Evolutionary conservation across 139 green algal genomes (phyloP), one percentile per base, ranked within the genome.

Genomic region (Micractinium sp.): DNA sequence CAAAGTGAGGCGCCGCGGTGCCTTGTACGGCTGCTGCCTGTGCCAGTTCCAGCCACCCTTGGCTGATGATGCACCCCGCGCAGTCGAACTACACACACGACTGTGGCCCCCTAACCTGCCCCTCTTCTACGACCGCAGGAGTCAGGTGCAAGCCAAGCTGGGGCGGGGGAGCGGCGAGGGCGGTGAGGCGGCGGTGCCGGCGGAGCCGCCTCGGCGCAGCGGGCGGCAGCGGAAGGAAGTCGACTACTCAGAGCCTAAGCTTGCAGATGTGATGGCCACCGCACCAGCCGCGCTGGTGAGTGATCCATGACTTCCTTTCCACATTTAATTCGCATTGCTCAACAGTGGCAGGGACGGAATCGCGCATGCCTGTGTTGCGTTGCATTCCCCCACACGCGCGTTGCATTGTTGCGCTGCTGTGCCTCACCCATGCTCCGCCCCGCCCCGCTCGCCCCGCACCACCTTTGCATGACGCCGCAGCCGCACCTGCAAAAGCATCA

Each of bases 151-250:
- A 22, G n/a, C n/a, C 47, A 56, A 56, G 47, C 5, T 16, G 47
- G 47, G 47, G 5, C 7, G 31, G 31, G 81, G 31, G 4, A 12
- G 81, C n/a, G n/a, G 38, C 39, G 20, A 20, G 25, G 39, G 23
- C 25, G 78, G 35, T 1, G 36, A 83, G 41, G 41, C 25, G 2
- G 41, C 41, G 12, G 27, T 13, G 27, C 39, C 60, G 0, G 53
- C 53, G 15, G 35, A 41, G 27, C 63, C 23, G 3, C 56, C 61
- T 23, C 38, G 85, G 31, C 67, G 85, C 56, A 89, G 75, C 60
- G 86, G 86, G 56, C 74, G 86, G 33, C 56, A 85, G 86, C 75
- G 86, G 18, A 16, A 12, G 1, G 76, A 85, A 38, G 86, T 85
- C 75, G 61, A 22, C 75, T 89, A 89, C 61, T 36, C 35, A 14